Conservation (phyloP, 2,329 filamentous ascomycete species). For the Paecilomyces variotii region DNA sequence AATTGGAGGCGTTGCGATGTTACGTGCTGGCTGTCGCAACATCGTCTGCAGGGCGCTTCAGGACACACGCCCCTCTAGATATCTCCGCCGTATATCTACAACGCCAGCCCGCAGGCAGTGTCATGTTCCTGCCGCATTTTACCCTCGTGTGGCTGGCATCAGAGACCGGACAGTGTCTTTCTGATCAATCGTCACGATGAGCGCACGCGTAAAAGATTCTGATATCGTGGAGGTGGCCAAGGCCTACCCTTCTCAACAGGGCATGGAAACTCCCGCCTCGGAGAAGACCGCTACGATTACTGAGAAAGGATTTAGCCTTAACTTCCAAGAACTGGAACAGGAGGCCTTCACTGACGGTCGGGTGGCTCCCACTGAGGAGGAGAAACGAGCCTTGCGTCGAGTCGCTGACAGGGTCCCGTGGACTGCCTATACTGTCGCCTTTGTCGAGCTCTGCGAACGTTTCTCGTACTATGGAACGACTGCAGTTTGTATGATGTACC, state of each 20-base stretch:
- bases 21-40: neutral
- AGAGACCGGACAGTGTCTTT: neutral
- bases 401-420: constrained; percentile 48
- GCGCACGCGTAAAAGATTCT: neutral
- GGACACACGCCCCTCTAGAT: neutral
- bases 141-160: neutral
- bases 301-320: neutral
- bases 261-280: neutral
- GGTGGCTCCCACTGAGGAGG: constrained; percentile 39
- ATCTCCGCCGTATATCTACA: neutral
- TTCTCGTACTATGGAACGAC: constrained; percentile 50
- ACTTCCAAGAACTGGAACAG: neutral
- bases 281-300: neutral
- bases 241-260: neutral
- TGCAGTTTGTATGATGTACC: constrained; percentile 30
- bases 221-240: neutral
- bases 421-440: constrained; percentile 49
- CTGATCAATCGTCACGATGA: neutral
- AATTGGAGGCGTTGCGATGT: neutral
- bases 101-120: neutral
- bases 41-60: neutral
- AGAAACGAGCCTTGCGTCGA: constrained; percentile 44
- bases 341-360: neutral
- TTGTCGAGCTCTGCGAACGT: constrained; percentile 51
- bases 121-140: neutral